Percentiles rank a stretch among this genome's conserved stretches.
These are phyloP conservation scores for Rubroshorea leprosula DNA, from an alignment of 345 rosid species.

Conservation along the genomic window DNA sequence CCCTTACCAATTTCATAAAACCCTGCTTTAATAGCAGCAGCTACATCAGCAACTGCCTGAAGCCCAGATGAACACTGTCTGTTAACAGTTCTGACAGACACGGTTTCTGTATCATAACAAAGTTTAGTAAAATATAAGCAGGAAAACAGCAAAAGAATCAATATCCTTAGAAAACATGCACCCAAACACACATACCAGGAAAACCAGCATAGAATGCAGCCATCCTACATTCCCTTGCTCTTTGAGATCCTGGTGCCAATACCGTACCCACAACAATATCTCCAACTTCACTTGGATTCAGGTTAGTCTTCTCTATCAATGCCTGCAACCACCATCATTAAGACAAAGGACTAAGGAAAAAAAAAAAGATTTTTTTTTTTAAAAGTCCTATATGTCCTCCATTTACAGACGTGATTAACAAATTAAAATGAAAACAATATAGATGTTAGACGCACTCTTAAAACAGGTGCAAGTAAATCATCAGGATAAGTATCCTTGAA, in stretches of 20 bases:
- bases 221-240: constrained; percentile 96
- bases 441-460: constrained; percentile 38
- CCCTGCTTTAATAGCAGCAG: constrained; percentile 91
- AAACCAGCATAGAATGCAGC: constrained; percentile 97
- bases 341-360: too few relatives aligned
- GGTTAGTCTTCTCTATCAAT: constrained; percentile 68
- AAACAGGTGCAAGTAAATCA: constrained; percentile 77
- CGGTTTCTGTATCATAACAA: constrained; percentile 75
- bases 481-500: constrained; percentile 90
- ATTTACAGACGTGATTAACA: constrained; percentile 6
- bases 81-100: constrained; percentile 83
- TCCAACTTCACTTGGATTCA: constrained; percentile 87
- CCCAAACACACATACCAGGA: constrained; percentile 43
- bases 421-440: background rate
- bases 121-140: background rate
- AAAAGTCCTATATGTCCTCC: too few relatives aligned
- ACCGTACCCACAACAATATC: constrained; percentile 96
- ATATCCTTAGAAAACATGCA: background rate
- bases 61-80: constrained; percentile 96
- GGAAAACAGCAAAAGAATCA: background rate
- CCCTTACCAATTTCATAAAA: constrained; percentile 82
- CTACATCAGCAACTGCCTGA: constrained; percentile 98
- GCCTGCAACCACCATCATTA: constrained; percentile 43
- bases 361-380: too few relatives aligned
- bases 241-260: constrained; percentile 81